Conservation (phyloP, 1,139 yeast genomes). For the Kodamaea suecica region DNA sequence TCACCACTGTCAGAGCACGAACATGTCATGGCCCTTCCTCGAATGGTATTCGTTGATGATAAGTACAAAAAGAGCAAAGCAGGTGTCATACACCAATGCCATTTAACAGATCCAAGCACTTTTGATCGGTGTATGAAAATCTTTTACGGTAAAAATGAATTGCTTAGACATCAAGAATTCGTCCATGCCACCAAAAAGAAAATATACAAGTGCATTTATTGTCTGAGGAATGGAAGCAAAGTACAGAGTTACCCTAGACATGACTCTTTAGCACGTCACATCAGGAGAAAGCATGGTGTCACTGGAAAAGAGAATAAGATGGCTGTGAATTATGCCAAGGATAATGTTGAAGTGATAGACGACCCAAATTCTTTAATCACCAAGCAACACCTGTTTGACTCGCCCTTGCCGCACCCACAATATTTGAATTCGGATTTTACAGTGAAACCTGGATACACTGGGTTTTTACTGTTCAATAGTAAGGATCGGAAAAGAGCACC, state of each 20-base stretch:
- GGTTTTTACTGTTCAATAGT: conserved; percentile 30
- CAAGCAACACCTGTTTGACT: conserved; percentile 16
- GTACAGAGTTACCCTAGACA: conserved; percentile 47
- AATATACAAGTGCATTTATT: conserved; percentile 43
- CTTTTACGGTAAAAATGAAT: conserved; percentile 46
- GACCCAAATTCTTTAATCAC: conserved; percentile 20
- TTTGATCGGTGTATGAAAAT: conserved; percentile 36
- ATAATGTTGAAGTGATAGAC: conserved; percentile 39
- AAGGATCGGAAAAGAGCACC: conserved; percentile 11
- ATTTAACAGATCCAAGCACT: conserved; percentile 35
- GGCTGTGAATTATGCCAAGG: conserved; percentile 50
- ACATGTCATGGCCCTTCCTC: conserved; percentile 7
- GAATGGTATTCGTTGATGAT: conserved; percentile 12
- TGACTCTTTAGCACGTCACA: conserved; percentile 47
- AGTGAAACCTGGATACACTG: conserved; percentile 30
- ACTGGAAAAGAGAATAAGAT: conserved; percentile 46
- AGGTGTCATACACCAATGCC: conserved; percentile 43
- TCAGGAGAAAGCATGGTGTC: conserved; percentile 45
- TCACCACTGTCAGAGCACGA: conserved; percentile 6
- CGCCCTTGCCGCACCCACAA: conserved; percentile 33
- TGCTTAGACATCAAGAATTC: conserved; percentile 46
- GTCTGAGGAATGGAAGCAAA: conserved; percentile 35
- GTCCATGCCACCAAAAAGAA: conserved; percentile 48
- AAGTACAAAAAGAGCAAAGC: conserved; percentile 23
- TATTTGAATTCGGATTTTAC: conserved; percentile 30